Conservation (phyloP, 1,284 basidiomycete species). For the Cystobasidiaceae sp. region DNA sequence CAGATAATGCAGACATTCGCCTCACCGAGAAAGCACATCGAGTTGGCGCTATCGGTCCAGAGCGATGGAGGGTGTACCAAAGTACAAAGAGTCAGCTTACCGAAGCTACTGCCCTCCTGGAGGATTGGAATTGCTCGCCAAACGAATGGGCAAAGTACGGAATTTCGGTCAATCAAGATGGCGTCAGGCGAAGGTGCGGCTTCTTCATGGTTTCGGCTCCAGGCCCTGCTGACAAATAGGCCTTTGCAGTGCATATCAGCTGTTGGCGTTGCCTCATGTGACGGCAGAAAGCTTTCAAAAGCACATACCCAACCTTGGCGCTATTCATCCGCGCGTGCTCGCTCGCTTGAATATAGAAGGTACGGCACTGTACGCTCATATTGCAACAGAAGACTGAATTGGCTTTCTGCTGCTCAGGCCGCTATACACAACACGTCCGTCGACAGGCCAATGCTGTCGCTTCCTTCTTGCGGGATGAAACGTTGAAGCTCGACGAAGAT, state of each 20-base stretch:
- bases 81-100: constrained; percentile 54
- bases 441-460: constrained; percentile 41
- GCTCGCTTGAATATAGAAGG: too few relatives aligned
- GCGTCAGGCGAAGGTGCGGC: too few relatives aligned
- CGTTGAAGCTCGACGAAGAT: constrained; percentile 60
- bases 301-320: too few relatives aligned
- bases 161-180: constrained; percentile 44
- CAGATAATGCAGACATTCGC: constrained; percentile 79
- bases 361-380: too few relatives aligned
- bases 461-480: constrained; percentile 71
- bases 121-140: constrained; percentile 44
- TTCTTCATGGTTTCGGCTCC: neutral
- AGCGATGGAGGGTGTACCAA: constrained; percentile 58
- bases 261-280: constrained; percentile 69
- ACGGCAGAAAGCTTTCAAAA: too few relatives aligned
- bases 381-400: too few relatives aligned
- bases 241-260: constrained; percentile 63
- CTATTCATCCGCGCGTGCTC: too few relatives aligned
- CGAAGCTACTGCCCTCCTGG: constrained; percentile 54
- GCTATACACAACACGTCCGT: constrained; percentile 37
- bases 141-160: constrained; percentile 45
- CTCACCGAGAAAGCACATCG: constrained; percentile 65
- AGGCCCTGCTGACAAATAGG: too few relatives aligned
- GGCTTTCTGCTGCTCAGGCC: neutral
- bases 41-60: constrained; percentile 60